phyloP scores from a whole-genome alignment of 805 yeast species.

The Wickerhamiella spandovensis region DNA sequence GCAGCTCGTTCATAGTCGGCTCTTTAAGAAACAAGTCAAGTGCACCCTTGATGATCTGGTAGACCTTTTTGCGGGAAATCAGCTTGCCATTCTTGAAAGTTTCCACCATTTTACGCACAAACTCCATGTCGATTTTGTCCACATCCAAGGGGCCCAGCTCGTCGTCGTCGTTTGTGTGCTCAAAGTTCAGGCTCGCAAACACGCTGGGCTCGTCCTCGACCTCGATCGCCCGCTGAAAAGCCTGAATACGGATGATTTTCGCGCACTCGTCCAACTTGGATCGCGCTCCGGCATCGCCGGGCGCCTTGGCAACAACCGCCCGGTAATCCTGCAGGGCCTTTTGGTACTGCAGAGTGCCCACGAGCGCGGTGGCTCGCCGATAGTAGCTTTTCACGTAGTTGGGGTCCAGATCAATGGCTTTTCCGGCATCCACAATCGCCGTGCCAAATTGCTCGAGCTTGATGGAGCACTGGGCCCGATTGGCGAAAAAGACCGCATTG shows the following conservation, averaged over 20 bases:
- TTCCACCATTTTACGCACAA: constrained; percentile 51
- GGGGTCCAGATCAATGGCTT: constrained; percentile 55
- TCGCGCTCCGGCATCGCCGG: constrained; percentile 56
- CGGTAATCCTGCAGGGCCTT: constrained; percentile 62
- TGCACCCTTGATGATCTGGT: constrained; percentile 65
- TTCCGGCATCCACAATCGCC: constrained; percentile 66
- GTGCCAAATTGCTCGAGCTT: constrained; percentile 76
- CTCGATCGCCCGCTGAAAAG: constrained; percentile 79
- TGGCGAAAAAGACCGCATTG: constrained; percentile 62
- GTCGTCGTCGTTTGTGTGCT: constrained; percentile 33
- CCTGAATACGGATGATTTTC: constrained; percentile 52
- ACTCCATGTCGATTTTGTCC: constrained; percentile 37
- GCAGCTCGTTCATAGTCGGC: constrained; percentile 62
- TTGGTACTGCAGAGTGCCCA: constrained; percentile 63
- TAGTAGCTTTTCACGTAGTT: constrained; percentile 68
- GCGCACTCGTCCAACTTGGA: constrained; percentile 49
- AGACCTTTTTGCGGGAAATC: constrained; percentile 70
- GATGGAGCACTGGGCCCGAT: constrained; percentile 80
- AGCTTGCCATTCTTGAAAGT: constrained; percentile 61
- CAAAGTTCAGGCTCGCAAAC: constrained; percentile 28
- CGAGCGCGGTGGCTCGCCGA: constrained; percentile 70
- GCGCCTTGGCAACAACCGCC: constrained; percentile 44
- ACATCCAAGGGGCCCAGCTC: constrained; percentile 37
- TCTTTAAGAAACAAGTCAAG: constrained; percentile 51
- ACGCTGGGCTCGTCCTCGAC: constrained; percentile 46